Conservation (phyloP, 2,329 filamentous ascomycete species). For the Huntiella omanensis region DNA sequence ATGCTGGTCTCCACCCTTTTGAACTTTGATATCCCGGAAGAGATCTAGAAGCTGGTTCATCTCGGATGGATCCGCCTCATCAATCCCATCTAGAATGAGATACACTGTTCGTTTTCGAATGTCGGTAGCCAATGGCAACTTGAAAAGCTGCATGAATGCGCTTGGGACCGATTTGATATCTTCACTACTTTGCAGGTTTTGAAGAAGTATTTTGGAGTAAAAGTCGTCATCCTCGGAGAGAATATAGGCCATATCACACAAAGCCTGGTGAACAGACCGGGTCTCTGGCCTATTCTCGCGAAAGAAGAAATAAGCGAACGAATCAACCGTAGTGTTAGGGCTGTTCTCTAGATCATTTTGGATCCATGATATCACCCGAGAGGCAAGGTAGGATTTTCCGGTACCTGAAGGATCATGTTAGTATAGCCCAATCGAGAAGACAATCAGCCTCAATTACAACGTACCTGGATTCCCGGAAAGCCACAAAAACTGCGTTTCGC, state of each 20-base stretch:
- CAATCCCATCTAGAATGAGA: conserved; percentile 28
- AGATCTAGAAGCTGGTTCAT: conserved; percentile 19
- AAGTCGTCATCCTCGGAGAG: conserved; percentile 26
- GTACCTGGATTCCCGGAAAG: conserved; percentile 25
- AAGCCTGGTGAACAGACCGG: conserved; percentile 24
- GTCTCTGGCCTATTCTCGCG: conserved; percentile 28
- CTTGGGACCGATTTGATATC: conserved; percentile 26
- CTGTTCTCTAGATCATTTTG: conserved; percentile 18
- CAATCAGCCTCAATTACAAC: neutral
- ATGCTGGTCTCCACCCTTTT: neutral
- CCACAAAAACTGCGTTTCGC: conserved; percentile 24
- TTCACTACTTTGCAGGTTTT: conserved; percentile 19
- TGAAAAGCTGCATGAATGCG: conserved; percentile 24
- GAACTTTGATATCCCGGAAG: conserved; percentile 11
- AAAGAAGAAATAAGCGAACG: conserved; percentile 30
- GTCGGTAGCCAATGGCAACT: conserved; percentile 21
- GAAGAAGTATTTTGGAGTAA: conserved; percentile 24
- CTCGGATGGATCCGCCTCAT: conserved; percentile 24
- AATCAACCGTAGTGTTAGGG: conserved; percentile 11
- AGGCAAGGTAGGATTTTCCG: conserved; percentile 27
- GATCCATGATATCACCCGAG: conserved; percentile 25
- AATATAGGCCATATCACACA: conserved; percentile 28
- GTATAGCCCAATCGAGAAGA: neutral
- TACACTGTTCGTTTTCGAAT: conserved; percentile 20
- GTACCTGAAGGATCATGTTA: conserved; percentile 16